Base-by-base conservation (phyloP, 306 rosid genomes). In the Trifolium dubium region DNA sequence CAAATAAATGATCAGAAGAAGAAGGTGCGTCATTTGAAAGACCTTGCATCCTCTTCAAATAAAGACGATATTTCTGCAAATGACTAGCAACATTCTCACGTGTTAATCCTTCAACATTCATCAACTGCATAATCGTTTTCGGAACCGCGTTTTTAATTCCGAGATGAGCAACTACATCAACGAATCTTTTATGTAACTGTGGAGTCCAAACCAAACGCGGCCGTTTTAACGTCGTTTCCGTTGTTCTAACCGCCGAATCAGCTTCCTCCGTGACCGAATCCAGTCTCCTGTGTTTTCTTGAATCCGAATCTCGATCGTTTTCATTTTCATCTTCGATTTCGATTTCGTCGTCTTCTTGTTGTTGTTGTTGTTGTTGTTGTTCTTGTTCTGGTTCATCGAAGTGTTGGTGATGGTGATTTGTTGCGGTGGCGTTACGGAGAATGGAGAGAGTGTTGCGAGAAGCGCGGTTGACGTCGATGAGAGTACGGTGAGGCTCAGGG, bases 71-170 rank as follows among this genome's bases (percentile, higher is more conserved):
- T 88, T 95, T 95, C 83, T 95, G 97, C 13, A 95, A 81, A 59
- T 95, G 99, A 34, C 98, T 92, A 0, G 99, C 99, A 4, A 95
- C 99, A 59, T 95, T 95, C 78, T 95, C 99, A 0, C 98, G 89
- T 4, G 97, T 95, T 88, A 95, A 75, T 11, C 98, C 99, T 41
- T 93, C 98, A 10, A 93, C 96, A 78, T 93, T 93, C 98, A 91
- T 91, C 87, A 93, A 73, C 82, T 86, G 92, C 98, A 93, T 91
- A 51, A 93, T 93, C 17, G 97, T 87, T 68, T 93, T 93, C 18
- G 98, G 98, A 17, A 92, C 97, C 35, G 97, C 99, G 85, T 77
- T 91, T 77, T 90, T 90, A 32, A 95, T 90, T 53, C 98, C 99
- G 14, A 95, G 81, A 53, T 92, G 98, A 4, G 84, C 89, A 71